Percentiles rank a stretch among this genome's conserved stretches.
Conservation (phyloP, 192 early-diverging fungal species). For the Coemansia sp. region DNA sequence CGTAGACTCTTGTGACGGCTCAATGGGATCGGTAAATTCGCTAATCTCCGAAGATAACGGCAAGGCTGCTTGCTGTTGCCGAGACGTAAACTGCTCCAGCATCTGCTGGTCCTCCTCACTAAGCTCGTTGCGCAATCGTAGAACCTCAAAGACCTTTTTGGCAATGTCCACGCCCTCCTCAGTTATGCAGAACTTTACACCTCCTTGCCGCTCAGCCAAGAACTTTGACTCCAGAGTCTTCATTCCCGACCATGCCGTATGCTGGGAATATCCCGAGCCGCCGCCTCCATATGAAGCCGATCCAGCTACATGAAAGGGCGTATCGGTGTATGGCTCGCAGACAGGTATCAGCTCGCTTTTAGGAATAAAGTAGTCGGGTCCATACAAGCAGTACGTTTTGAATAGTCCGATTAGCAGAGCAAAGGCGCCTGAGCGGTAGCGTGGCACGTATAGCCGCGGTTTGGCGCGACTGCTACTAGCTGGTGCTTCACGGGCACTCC, state of each 20-base stretch:
- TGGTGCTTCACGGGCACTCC: neutral
- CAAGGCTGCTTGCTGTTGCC: neutral
- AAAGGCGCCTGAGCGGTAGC: slow-evolving; percentile 75
- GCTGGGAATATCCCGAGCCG: slow-evolving; percentile 41
- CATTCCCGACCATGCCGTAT: slow-evolving; percentile 79
- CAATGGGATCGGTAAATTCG: neutral
- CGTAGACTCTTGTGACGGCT: neutral
- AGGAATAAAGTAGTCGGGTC: slow-evolving; percentile 53
- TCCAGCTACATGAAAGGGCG: slow-evolving; percentile 58
- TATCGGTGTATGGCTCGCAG: slow-evolving; percentile 66
- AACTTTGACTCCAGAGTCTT: slow-evolving; percentile 68
- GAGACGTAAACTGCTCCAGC: slow-evolving; percentile 3
- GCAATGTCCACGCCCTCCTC: slow-evolving; percentile 70
- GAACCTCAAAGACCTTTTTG: slow-evolving; percentile 39
- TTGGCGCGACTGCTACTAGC: slow-evolving; percentile 6
- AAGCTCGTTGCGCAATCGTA: slow-evolving; percentile 29
- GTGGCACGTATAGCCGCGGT: slow-evolving; percentile 64
- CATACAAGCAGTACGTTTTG: slow-evolving; percentile 42
- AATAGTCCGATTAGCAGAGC: slow-evolving; percentile 71
- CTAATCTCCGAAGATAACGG: neutral
- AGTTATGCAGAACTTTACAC: slow-evolving; percentile 64
- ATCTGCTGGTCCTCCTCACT: slow-evolving; percentile 13
- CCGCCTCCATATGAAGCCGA: slow-evolving; percentile 46
- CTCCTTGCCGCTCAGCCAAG: slow-evolving; percentile 62
- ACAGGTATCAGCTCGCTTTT: slow-evolving; percentile 66